These are phyloP conservation scores for Collariella sp. DNA, from an alignment of 495 filamentous ascomycete species.

Conservation along the genomic window DNA sequence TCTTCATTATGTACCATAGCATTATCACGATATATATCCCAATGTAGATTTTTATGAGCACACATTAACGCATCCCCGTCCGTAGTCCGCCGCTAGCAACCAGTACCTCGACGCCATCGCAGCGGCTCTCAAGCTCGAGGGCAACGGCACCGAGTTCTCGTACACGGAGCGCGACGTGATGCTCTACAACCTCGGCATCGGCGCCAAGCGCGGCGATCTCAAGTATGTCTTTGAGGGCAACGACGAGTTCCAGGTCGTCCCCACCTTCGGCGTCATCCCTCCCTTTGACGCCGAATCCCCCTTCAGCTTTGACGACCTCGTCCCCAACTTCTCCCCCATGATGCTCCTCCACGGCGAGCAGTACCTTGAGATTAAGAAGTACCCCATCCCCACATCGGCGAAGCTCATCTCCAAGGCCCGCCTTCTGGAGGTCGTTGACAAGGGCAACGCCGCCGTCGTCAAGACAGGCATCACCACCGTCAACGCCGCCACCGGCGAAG, in stretches of 20 bases:
- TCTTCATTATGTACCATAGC: constrained; percentile 22
- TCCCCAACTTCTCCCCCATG: constrained; percentile 95
- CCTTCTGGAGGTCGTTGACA: constrained; percentile 91
- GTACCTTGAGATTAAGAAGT: constrained; percentile 92
- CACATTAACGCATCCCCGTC: constrained; percentile 26
- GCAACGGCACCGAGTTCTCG: constrained; percentile 66
- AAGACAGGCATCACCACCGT: constrained; percentile 68
- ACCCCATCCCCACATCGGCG: constrained; percentile 82
- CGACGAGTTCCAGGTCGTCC: constrained; percentile 86
- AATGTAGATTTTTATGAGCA: constrained; percentile 15
- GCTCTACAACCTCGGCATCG: constrained; percentile 91
- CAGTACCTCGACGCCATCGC: constrained; percentile 60
- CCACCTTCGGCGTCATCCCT: constrained; percentile 91
- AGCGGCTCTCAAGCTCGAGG: constrained; percentile 62
- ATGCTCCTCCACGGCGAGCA: constrained; percentile 99
- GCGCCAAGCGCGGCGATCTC: constrained; percentile 87
- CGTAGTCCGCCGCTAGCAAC: constrained; percentile 32
- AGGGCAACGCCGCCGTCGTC: constrained; percentile 83
- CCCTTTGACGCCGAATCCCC: constrained; percentile 78
- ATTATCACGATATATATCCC: constrained; percentile 20
- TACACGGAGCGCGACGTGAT: constrained; percentile 84
- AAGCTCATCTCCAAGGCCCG: constrained; percentile 73
- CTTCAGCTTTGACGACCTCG: constrained; percentile 71
- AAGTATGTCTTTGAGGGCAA: constrained; percentile 79
- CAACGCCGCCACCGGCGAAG: constrained; percentile 75